A percentile compares a stretch with the other conserved stretches of the same genome.
These are phyloP conservation scores for Colletotrichum filicis DNA, from an alignment of 2,329 filamentous ascomycete genomes.

Conservation along the genomic window DNA sequence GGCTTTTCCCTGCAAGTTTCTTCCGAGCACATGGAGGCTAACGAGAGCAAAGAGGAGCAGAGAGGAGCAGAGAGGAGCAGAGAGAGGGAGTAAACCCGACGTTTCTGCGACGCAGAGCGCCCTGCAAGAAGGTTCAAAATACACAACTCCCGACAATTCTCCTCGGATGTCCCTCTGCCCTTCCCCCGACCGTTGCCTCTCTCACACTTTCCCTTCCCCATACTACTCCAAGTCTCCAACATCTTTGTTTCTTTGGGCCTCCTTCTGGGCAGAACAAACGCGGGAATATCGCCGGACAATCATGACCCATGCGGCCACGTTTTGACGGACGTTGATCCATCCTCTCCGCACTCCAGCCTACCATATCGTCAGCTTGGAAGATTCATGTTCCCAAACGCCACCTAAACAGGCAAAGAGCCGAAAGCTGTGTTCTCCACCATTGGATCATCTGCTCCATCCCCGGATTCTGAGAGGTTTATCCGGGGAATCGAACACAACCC, in stretches of 20 bases:
- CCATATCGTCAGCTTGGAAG: background rate
- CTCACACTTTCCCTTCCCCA: background rate
- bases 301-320: background rate
- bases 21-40: background rate
- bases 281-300: background rate
- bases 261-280: background rate
- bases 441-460: background rate
- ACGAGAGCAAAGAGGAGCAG: background rate
- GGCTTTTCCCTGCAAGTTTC: slow-evolving; percentile 12
- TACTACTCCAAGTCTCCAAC: background rate
- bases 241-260: background rate
- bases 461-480: background rate
- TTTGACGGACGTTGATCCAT: background rate
- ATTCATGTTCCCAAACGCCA: background rate
- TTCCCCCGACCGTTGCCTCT: background rate
- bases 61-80: background rate
- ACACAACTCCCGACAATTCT: slow-evolving; percentile 26
- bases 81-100: slow-evolving; percentile 14
- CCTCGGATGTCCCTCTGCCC: slow-evolving; percentile 22
- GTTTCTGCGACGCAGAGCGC: slow-evolving; percentile 15
- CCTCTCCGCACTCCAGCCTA: background rate
- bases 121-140: background rate
- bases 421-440: background rate
- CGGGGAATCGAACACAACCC: background rate
- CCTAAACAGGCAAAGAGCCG: background rate